Conservation (phyloP, 345 rosid genomes). For the Eucalyptus caleyi region DNA sequence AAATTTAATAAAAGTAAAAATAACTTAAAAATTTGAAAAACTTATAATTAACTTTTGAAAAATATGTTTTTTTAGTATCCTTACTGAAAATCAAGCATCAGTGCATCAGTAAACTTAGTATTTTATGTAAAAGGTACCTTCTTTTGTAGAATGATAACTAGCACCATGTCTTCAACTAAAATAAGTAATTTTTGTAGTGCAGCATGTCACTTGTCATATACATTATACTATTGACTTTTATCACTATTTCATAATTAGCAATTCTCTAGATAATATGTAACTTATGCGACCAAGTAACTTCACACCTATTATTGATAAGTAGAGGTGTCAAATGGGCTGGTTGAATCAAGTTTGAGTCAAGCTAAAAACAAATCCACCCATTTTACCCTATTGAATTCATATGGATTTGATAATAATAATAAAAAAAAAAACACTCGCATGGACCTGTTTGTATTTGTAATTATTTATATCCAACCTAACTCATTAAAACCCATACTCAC, state of each 20-base stretch:
- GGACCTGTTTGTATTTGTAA: neutral
- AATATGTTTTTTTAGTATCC: neutral
- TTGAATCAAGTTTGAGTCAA: neutral
- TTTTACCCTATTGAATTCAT: neutral
- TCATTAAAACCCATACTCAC: neutral
- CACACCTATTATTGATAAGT: neutral
- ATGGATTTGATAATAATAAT: too few relatives aligned
- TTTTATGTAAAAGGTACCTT: neutral
- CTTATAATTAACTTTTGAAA: neutral
- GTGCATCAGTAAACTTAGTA: neutral
- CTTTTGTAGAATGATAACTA: neutral
- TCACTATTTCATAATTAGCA: neutral
- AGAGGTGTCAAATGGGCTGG: neutral
- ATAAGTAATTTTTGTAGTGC: neutral
- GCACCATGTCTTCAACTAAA: neutral
- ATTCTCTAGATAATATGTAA: neutral
- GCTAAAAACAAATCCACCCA: rapidly evolving
- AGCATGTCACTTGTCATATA: neutral
- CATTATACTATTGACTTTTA: neutral
- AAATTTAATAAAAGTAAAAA: too few relatives aligned
- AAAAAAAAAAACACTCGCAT: rapidly evolving
- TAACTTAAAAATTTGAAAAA: too few relatives aligned
- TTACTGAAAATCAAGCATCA: neutral
- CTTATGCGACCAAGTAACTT: neutral
- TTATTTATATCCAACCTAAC: neutral